phyloP scores from a whole-genome alignment of 257 asterid species.

The Solanum virginianum region DNA sequence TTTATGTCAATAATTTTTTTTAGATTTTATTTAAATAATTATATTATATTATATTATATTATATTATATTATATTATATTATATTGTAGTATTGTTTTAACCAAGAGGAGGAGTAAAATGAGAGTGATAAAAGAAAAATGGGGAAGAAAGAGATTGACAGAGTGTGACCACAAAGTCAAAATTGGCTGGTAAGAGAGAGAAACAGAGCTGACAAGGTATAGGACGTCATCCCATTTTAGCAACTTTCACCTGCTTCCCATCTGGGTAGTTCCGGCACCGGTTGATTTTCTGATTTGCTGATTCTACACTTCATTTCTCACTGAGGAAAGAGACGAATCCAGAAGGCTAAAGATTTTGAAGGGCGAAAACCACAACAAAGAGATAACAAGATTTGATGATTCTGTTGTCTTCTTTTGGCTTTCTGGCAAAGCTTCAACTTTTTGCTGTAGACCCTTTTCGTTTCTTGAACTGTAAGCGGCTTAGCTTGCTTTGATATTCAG shows the following conservation, averaged over 20 bases:
- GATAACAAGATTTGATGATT: background rate
- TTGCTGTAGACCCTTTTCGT: background rate
- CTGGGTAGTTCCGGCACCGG: background rate
- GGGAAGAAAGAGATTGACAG: background rate
- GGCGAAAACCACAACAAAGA: background rate
- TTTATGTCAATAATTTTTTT: no score
- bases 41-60: no score
- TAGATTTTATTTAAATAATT: no score
- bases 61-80: no score
- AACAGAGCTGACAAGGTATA: background rate
- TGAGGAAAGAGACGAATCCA: background rate
- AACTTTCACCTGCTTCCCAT: background rate
- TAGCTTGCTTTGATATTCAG: background rate
- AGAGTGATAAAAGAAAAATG: background rate
- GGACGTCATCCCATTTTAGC: background rate
- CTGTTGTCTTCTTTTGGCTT: background rate
- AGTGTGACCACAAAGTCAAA: background rate
- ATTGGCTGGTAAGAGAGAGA: constrained; percentile 2
- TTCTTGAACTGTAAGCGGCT: background rate
- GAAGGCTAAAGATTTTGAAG: background rate
- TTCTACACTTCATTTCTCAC: background rate
- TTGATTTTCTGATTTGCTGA: background rate
- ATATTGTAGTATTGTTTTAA: no score
- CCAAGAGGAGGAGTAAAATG: background rate
- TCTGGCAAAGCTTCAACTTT: background rate